Base-by-base conservation (phyloP, 2,329 filamentous ascomycete genomes). In the Monosporascus sp. region DNA sequence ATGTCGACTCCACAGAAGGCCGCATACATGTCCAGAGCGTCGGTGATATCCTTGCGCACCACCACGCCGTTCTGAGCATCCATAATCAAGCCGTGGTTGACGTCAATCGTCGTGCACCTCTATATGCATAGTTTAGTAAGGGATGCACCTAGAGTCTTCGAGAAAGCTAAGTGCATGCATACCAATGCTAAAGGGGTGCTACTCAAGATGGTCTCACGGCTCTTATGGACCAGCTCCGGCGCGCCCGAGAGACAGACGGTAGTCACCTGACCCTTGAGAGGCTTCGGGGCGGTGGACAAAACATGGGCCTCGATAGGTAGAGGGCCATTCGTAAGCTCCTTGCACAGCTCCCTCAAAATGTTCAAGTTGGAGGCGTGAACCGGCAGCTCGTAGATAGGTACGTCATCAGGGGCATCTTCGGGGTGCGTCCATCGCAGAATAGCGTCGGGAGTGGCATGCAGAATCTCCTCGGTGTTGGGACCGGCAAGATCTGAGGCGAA, bases 341-440 rank as follows among this genome's bases (percentile, higher is more conserved):
- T 84, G 74, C 94, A 99, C 67, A 96, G 75, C 63, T 82, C 85
- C 63, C 86, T 82, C 63, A 99, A 77, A 60, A 86, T 85, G 65
- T 88, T 85, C 57, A 97, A 83, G 67, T 97, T 96, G 69, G 89
- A 86, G 55, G 85, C 84, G 70, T 99, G 94, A 24, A 97, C 86
- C n/a, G 94, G 94, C 57, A 99, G 78, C 68, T 95, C 88, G 75
- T 95, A 86, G 53, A 91, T 87, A 46, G 91, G 88, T 53, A 91
- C 86, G 63, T 89, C 87, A 66, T 96, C 91, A 56, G 88, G 85
- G 52, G 89, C 89, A 63, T 89, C 91, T 68, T 90, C 89, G 58
- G 93, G 88, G 72, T 96, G 93, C 49, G 91, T 94, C 94, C 94
- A 99, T 70, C 90, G 86, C 61, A 93, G 82, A 60, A 96, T 86